Evolutionary conservation across 2,329 filamentous ascomycete genomes (phyloP).

Genomic region (Leptographium galeiforme): DNA sequence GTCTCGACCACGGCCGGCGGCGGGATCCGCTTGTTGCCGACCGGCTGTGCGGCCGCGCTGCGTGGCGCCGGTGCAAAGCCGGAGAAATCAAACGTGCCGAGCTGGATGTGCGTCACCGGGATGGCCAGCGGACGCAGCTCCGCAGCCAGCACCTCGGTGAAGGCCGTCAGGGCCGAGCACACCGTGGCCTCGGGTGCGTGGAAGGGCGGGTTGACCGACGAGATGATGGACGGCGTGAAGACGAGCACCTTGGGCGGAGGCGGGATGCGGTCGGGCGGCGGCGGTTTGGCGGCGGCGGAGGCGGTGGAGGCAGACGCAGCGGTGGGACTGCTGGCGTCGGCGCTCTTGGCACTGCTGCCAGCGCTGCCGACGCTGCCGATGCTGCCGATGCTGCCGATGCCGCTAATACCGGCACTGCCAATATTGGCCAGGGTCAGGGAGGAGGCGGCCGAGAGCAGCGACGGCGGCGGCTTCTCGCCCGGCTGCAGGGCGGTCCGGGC

Average conservation of each 20-base stretch:
- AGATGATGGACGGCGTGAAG: constrained; percentile 67
- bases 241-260: constrained; percentile 53
- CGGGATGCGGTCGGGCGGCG: constrained; percentile 1
- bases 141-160: constrained; percentile 64
- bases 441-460: constrained; percentile 5
- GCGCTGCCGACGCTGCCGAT: constrained; percentile 11
- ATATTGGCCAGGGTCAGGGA: constrained; percentile 2
- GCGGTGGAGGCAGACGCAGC: neutral
- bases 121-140: constrained; percentile 68
- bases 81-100: constrained; percentile 81
- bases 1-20: constrained; percentile 40
- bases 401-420: neutral
- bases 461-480: constrained; percentile 15
- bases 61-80: constrained; percentile 40
- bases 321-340: constrained; percentile 9
- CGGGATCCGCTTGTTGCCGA: constrained; percentile 21
- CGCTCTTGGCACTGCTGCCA: constrained; percentile 25
- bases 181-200: constrained; percentile 77
- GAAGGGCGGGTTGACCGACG: constrained; percentile 66
- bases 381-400: neutral
- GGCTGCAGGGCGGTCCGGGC: constrained; percentile 35
- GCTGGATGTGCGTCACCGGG: constrained; percentile 72
- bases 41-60: constrained; percentile 8
- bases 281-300: constrained; percentile 15
- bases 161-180: constrained; percentile 76